A percentile compares a stretch with the other conserved stretches of the same genome.
Evolutionary conservation across 345 rosid species (phyloP).

Genomic region (Rhizophora mangle): DNA sequence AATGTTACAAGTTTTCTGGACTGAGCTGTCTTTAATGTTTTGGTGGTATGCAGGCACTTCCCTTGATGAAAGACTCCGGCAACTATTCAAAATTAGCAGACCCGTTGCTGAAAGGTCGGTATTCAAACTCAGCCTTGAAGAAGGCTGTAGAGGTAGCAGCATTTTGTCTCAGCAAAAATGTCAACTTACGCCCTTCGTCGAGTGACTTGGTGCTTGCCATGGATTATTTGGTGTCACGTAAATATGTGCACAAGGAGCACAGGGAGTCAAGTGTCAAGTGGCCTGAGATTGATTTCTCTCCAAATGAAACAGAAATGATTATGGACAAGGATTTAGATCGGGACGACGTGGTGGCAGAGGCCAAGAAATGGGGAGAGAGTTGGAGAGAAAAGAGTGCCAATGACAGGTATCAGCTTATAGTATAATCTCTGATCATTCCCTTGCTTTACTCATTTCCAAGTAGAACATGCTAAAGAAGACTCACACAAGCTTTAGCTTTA

Average conservation of each 20-base stretch:
- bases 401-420: slow-evolving; percentile 19
- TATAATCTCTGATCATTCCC: background rate
- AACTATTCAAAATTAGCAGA: slow-evolving; percentile 37
- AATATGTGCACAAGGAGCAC: slow-evolving; percentile 12
- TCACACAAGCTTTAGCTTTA: background rate
- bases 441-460: background rate
- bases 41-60: slow-evolving; percentile 34
- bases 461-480: background rate
- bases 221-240: slow-evolving; percentile 36
- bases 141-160: slow-evolving; percentile 52
- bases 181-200: slow-evolving; percentile 45
- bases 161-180: slow-evolving; percentile 47
- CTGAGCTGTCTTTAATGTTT: background rate
- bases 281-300: slow-evolving; percentile 23
- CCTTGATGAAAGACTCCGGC: slow-evolving; percentile 23
- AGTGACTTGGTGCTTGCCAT: slow-evolving; percentile 50
- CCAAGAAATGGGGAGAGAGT: slow-evolving; percentile 60
- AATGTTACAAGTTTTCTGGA: background rate
- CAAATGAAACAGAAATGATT: slow-evolving; percentile 27
- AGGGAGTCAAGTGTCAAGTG: slow-evolving; percentile 10
- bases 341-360: slow-evolving; percentile 56
- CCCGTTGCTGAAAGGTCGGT: slow-evolving; percentile 43
- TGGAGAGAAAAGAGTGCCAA: slow-evolving; percentile 44
- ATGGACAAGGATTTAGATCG: slow-evolving; percentile 37
- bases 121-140: slow-evolving; percentile 29